Evolutionary conservation across 1,139 yeast genomes (phyloP).

Genomic region (Hanseniaspora uvarum): DNA sequence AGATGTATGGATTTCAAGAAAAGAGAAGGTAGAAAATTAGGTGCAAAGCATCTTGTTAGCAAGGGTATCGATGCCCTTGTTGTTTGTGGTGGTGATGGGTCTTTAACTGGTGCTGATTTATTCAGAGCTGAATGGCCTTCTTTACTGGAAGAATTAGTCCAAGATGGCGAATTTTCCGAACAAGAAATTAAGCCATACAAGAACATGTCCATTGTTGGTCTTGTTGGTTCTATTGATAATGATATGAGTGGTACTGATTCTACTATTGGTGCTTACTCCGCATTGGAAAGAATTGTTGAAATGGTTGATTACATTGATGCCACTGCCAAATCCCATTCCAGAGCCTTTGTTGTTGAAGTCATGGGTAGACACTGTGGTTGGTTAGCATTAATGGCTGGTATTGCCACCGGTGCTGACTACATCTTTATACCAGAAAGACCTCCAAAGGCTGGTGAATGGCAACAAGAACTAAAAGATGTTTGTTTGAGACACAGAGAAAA

Average conservation of each 20-base stretch:
- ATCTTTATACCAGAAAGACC: constrained; percentile 77
- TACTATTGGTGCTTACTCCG: constrained; percentile 71
- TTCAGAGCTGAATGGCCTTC: constrained; percentile 75
- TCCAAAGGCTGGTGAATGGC: constrained; percentile 50
- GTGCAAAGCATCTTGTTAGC: constrained; percentile 56
- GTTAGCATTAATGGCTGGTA: constrained; percentile 76
- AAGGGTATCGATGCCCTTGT: constrained; percentile 71
- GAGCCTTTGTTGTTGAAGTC: constrained; percentile 80
- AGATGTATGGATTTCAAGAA: constrained; percentile 60
- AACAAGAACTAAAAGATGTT: constrained; percentile 53
- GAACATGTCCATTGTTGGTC: constrained; percentile 61
- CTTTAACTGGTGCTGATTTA: constrained; percentile 72
- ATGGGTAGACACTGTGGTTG: constrained; percentile 89
- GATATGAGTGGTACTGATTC: constrained; percentile 78
- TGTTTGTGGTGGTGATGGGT: constrained; percentile 82
- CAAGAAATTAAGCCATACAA: constrained; percentile 45
- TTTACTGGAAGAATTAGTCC: constrained; percentile 50
- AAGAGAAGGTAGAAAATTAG: constrained; percentile 55
- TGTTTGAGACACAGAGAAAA: constrained; percentile 55
- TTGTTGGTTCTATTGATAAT: constrained; percentile 74
- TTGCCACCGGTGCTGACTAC: constrained; percentile 72
- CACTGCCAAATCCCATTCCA: constrained; percentile 70
- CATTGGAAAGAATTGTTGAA: constrained; percentile 64
- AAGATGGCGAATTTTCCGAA: constrained; percentile 38
- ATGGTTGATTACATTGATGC: constrained; percentile 77